These are phyloP conservation scores for Stachybotrys chartarum DNA, from an alignment of 2,329 filamentous ascomycete genomes.

Conservation along the genomic window DNA sequence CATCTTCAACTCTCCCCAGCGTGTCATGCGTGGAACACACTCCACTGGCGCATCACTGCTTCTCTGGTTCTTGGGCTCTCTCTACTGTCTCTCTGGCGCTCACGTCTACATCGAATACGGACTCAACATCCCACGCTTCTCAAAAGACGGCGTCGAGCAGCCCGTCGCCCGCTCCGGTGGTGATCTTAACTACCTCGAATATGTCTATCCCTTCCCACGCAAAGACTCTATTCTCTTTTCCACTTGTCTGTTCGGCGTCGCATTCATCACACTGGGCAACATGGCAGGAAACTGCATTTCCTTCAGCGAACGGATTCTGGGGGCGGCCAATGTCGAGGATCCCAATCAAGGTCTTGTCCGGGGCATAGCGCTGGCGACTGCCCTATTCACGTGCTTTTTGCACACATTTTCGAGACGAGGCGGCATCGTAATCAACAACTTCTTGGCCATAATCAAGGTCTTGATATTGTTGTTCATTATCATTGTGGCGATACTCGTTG, in stretches of 20 bases:
- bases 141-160: slow-evolving; percentile 28
- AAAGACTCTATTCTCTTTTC: slow-evolving; percentile 27
- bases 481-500: slow-evolving; percentile 22
- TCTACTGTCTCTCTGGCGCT: slow-evolving; percentile 28
- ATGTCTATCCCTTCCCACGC: slow-evolving; percentile 30
- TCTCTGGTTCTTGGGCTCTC: slow-evolving; percentile 30
- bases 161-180: slow-evolving; percentile 37
- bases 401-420: slow-evolving; percentile 40
- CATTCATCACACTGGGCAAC: slow-evolving; percentile 39
- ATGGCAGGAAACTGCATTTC: slow-evolving; percentile 40
- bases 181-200: slow-evolving; percentile 42
- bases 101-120: slow-evolving; percentile 38
- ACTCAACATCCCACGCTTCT: slow-evolving; percentile 35
- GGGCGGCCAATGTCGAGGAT: slow-evolving; percentile 20
- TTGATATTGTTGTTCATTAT: slow-evolving; percentile 38
- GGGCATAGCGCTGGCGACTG: slow-evolving; percentile 38
- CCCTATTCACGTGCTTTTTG: slow-evolving; percentile 36
- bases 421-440: slow-evolving; percentile 43
- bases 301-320: slow-evolving; percentile 33
- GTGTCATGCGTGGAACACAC: slow-evolving; percentile 23
- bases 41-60: slow-evolving; percentile 27
- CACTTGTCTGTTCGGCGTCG: slow-evolving; percentile 36
- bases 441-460: slow-evolving; percentile 42
- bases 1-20: slow-evolving; percentile 26
- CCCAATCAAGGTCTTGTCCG: slow-evolving; percentile 26